Evolutionary conservation across 495 filamentous ascomycete genomes (phyloP), one percentile per base, ranked within the genome.

Genomic region (Viridothelium virens): DNA sequence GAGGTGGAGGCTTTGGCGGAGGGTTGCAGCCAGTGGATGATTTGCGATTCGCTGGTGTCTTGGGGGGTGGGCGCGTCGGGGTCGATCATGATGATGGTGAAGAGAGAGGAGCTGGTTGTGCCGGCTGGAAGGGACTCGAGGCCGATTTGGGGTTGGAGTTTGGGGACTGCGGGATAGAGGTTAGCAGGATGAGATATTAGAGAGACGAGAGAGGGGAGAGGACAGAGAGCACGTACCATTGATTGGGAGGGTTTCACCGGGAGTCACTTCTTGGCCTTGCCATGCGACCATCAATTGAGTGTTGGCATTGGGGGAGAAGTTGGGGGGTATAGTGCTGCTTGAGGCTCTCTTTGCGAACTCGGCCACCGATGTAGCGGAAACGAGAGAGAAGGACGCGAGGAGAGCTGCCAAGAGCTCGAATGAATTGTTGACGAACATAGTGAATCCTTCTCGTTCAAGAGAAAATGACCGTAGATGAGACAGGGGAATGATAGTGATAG

Each of bases 11-110:
- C 37, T 14, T 18, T 11, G 7, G 50, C 25, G n/a, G 63, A 47
- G 59, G 61, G 41, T 34, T 63, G 59, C 12, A 68, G 41, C 66
- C 66, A 68, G 61, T 68, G 66, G 6, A 68, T 38, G 66, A 68
- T 65, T 36, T 64, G 36, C 10, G 62, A 12, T 39, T 2, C 14
- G 62, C 61, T 65, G 9, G 62, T 39, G 18, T 65, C 38, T n/a
- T 64, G 44, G 18, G 66, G 66, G 41, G 66, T 65, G 11, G 66
- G 63, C 41, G 65, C 65, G 56, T 67, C 65, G 18, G 65, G 65
- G 41, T 67, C 65, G 25, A 63, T 48, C 65, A 67, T 67, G 59
- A 65, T 18, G 63, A 65, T 38, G 39, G 46, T 56, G 63, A 25
- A 65, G 37, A 63, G 41, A 1, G 41, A 47, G 64, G 64, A 18